Evolutionary conservation across 192 early-diverging fungal genomes (phyloP), one percentile per base, ranked within the genome.

Genomic region (Coemansia reversa): DNA sequence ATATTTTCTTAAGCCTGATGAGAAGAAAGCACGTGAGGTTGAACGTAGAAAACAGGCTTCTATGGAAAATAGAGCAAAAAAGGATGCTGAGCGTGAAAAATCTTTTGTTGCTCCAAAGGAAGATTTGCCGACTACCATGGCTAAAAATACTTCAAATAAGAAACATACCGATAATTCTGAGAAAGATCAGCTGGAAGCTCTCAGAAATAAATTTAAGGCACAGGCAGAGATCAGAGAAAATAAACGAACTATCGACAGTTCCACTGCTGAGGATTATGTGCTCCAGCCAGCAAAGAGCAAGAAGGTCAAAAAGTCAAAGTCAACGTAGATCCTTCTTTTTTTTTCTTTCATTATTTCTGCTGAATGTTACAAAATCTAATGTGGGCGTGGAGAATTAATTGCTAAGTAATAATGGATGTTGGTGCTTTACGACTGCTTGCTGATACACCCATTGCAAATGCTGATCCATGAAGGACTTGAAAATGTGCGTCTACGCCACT

Each of bases 1-100:
- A 79, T 99, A 99, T 79, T 99, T 97, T 77, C 76, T 99, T 60
- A 88, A 87, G 64, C 80, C 86, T 22, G 82, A 77, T 48, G 87
- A 90, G 69, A 91, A 88, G 67, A 70, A 67, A 9, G 84, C 86
- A n/a, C 58, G 81, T 25, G 85, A 86, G 29, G 62, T 85, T 70
- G 86, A 92, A 67, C 85, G 86, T 76, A 76, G 60, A 23, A 63
- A 85, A 72, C 84, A 89, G 67, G 79, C 75, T 49, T 87, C 92
- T 78, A 78, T 71, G 14, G 91, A 90, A 66, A 88, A 86, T 45
- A 79, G 79, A 14, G 78, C 85, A 25, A 86, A 91, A 78, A 84
- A 88, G 45, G 74, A 86, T 52, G 85, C 80, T 2, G 89, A 94
- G 68, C 84, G 95, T 29, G 84, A 90, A 24, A 74, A 90, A 79